phyloP scores from a whole-genome alignment of 2,329 filamentous ascomycete species.

The Daldinia sp. region DNA sequence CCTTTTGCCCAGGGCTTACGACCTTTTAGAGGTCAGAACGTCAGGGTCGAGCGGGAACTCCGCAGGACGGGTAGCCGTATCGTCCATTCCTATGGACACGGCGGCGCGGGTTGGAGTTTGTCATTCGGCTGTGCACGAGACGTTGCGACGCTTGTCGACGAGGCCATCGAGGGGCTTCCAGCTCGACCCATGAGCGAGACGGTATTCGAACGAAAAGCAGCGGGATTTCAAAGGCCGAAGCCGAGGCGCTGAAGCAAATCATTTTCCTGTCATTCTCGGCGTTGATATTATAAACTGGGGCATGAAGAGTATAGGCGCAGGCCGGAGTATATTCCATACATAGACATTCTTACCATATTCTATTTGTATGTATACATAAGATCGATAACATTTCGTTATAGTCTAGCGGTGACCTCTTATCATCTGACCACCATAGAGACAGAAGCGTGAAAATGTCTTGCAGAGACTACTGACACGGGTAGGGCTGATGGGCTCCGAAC shows the following conservation, averaged over 20 bases:
- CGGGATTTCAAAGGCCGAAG: slow-evolving; percentile 32
- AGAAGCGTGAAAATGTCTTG: slow-evolving; percentile 1
- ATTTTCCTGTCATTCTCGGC: too few relatives aligned
- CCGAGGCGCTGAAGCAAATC: slow-evolving; percentile 8
- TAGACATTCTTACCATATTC: background rate
- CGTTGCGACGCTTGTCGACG: slow-evolving; percentile 48
- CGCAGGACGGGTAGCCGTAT: slow-evolving; percentile 48
- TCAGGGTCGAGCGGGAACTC: slow-evolving; percentile 54
- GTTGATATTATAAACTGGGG: background rate
- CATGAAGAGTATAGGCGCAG: background rate
- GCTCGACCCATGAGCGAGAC: slow-evolving; percentile 45
- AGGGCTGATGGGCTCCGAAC: slow-evolving; percentile 22
- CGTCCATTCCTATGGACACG: slow-evolving; percentile 56
- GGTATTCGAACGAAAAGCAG: slow-evolving; percentile 35
- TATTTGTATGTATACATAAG: background rate
- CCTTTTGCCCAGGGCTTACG: slow-evolving; percentile 55
- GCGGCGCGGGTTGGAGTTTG: slow-evolving; percentile 54
- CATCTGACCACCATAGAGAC: slow-evolving; percentile 29
- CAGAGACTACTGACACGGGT: slow-evolving; percentile 1
- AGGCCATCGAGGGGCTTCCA: slow-evolving; percentile 44
- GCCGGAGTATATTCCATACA: slow-evolving; percentile 20
- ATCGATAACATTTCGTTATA: background rate
- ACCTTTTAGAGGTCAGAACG: slow-evolving; percentile 51
- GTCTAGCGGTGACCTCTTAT: slow-evolving; percentile 27
- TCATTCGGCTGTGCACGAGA: slow-evolving; percentile 52